Percentiles rank a stretch among this genome's conserved stretches.
Conservation (phyloP, 306 rosid species). For the Begonia peltatifolia region DNA sequence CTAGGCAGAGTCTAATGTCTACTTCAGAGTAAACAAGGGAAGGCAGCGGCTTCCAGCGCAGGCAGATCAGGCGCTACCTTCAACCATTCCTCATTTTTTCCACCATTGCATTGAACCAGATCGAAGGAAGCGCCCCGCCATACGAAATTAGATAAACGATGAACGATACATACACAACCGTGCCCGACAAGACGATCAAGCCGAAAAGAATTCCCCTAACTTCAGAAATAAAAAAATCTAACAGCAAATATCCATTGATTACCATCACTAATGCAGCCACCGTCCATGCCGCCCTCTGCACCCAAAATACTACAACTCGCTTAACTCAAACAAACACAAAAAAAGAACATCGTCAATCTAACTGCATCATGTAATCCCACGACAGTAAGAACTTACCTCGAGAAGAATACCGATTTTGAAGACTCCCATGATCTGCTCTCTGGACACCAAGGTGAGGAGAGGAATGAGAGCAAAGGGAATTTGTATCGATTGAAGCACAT, state of each 20-base stretch:
- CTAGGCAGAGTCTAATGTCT: no score
- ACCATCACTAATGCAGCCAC: slow-evolving; percentile 87
- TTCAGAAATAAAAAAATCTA: slow-evolving; percentile 61
- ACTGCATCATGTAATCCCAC: no score
- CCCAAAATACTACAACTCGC: slow-evolving; percentile 30
- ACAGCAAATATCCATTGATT: slow-evolving; percentile 77
- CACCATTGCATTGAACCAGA: slow-evolving; percentile 29
- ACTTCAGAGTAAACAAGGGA: no score
- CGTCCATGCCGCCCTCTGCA: slow-evolving; percentile 59
- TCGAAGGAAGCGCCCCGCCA: slow-evolving; percentile 41
- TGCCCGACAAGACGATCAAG: slow-evolving; percentile 20
- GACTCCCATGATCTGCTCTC: slow-evolving; percentile 83
- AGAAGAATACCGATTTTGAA: slow-evolving; percentile 66
- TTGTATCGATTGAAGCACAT: slow-evolving; percentile 91
- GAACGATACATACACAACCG: slow-evolving; percentile 44
- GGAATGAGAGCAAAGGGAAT: slow-evolving; percentile 97
- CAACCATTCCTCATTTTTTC: slow-evolving; percentile 26
- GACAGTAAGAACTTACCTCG: slow-evolving; percentile 41
- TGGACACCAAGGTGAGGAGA: slow-evolving; percentile 79
- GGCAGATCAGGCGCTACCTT: slow-evolving; percentile 15
- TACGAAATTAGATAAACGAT: slow-evolving; percentile 45
- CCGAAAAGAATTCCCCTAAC: slow-evolving; percentile 38
- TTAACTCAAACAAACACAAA: slow-evolving; percentile 12
- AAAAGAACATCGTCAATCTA: background rate
- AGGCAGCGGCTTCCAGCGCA: no score